A percentile compares a stretch with the other conserved stretches of the same genome.
phyloP scores from a whole-genome alignment of 2,329 filamentous ascomycete genomes.

The Cladosporium cucumerinum region DNA sequence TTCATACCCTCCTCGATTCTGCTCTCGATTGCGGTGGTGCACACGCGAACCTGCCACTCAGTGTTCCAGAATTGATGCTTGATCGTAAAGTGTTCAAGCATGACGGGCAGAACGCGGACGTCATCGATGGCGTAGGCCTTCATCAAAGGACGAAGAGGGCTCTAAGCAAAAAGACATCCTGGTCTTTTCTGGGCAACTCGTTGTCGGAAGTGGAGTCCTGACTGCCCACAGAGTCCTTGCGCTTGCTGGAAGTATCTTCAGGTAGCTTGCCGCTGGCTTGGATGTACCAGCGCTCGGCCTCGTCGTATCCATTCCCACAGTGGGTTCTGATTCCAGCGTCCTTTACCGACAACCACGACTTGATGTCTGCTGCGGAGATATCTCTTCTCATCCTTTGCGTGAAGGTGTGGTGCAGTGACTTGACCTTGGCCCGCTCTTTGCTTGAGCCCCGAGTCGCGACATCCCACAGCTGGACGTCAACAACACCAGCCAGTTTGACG shows the following conservation, averaged over 20 bases:
- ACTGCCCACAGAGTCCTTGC: not conserved
- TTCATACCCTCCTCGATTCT: not conserved
- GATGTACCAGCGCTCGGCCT: not conserved
- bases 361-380: not conserved
- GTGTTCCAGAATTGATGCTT: constrained; percentile 3
- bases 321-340: constrained; percentile 28
- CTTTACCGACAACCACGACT: constrained; percentile 35
- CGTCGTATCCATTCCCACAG: not conserved
- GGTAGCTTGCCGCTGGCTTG: not conserved
- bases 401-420: constrained; percentile 38
- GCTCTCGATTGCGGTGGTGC: not conserved
- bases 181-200: not conserved
- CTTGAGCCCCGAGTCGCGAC: constrained; percentile 33
- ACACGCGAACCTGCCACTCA: not conserved
- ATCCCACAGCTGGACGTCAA: constrained; percentile 57
- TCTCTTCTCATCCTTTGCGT: constrained; percentile 10
- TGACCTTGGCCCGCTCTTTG: constrained; percentile 25
- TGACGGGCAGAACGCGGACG: constrained; percentile 39
- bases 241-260: not conserved
- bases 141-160: constrained; percentile 42
- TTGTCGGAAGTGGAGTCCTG: not conserved
- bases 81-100: constrained; percentile 20
- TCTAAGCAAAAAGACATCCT: constrained; percentile 18
- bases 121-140: constrained; percentile 47
- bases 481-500: constrained; percentile 43